Percentiles rank a stretch among this genome's conserved stretches.
phyloP scores from a whole-genome alignment of 2,329 filamentous ascomycete genomes.

The Trichoderma semiorbis region DNA sequence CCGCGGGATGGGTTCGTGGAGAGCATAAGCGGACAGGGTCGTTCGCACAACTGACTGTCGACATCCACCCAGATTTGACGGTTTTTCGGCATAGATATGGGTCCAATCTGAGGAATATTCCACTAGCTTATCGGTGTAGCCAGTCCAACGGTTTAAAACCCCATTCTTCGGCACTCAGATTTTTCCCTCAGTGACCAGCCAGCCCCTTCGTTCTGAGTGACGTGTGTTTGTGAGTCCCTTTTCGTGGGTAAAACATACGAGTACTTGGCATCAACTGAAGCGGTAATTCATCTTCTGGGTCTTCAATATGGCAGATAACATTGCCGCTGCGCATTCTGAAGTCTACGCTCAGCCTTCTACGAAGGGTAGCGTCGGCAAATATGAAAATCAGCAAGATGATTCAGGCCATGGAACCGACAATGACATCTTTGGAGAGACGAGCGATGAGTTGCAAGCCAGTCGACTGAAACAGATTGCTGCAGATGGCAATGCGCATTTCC shows the following conservation, averaged over 20 bases:
- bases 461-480: constrained; percentile 40
- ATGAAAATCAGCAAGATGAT: not conserved
- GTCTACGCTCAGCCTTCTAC: not conserved
- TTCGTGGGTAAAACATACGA: not conserved
- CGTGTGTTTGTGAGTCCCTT: not conserved
- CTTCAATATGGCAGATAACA: not conserved
- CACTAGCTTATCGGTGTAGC: not conserved
- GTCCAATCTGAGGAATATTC: not conserved
- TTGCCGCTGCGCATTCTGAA: not conserved
- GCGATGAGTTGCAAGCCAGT: constrained; percentile 31
- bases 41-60: not conserved
- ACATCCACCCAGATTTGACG: not conserved
- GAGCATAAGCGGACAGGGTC: not conserved
- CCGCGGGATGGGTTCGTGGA: not conserved
- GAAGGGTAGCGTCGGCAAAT: not conserved
- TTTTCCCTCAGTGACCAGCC: not conserved
- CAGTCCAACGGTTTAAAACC: not conserved
- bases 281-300: not conserved
- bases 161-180: not conserved
- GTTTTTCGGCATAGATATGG: constrained; percentile 10
- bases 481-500: constrained; percentile 42
- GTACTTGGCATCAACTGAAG: not conserved
- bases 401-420: not conserved
- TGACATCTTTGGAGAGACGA: constrained; percentile 23
- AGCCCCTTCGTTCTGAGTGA: not conserved